Evolutionary conservation across 345 rosid species (phyloP).

Genomic region (Cochlearia excelsa): DNA sequence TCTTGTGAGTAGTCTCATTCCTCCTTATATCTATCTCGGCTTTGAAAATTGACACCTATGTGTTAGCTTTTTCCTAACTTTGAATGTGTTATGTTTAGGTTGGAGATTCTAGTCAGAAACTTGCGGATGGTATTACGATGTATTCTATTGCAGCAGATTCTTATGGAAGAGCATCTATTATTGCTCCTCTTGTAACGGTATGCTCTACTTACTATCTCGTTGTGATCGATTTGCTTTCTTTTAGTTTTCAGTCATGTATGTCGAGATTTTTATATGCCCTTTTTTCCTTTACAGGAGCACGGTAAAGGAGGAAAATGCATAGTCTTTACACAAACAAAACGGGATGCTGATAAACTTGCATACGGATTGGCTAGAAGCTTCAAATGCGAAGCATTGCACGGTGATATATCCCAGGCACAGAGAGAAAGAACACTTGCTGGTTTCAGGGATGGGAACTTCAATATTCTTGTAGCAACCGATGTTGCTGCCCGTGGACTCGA

Average conservation of each 20-base stretch:
- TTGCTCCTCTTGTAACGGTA: constrained; percentile 85
- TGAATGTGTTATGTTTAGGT: constrained; percentile 48
- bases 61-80: neutral
- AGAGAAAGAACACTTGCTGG: constrained; percentile 92
- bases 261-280: neutral
- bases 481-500: constrained; percentile 99
- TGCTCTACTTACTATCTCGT: constrained; percentile 19
- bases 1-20: constrained; percentile 58
- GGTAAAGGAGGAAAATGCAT: constrained; percentile 86
- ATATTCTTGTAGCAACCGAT: constrained; percentile 93
- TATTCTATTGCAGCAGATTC: constrained; percentile 60
- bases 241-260: constrained; percentile 4
- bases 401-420: constrained; percentile 85
- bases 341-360: constrained; percentile 89
- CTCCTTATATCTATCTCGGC: neutral
- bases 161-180: constrained; percentile 63
- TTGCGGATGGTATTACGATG: constrained; percentile 91
- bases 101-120: constrained; percentile 91
- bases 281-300: constrained; percentile 33
- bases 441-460: constrained; percentile 77
- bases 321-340: constrained; percentile 90
- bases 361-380: constrained; percentile 61
- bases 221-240: neutral
- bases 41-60: neutral
- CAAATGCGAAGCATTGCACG: constrained; percentile 92